Evolutionary conservation across 495 filamentous ascomycete genomes (phyloP).

Genomic region (Xylaria telfairii): DNA sequence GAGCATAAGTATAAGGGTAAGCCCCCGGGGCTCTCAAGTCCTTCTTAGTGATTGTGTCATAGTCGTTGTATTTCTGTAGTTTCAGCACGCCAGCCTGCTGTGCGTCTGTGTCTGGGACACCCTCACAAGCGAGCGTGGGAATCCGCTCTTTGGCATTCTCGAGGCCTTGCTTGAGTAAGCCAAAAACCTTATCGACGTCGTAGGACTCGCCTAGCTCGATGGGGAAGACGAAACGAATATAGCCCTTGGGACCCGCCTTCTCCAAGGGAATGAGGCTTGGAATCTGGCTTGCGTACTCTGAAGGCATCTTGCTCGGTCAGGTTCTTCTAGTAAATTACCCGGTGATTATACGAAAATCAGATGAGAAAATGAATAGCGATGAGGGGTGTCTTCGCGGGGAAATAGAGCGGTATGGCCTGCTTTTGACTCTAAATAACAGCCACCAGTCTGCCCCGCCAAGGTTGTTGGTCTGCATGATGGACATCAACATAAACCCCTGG

Average conservation of each 20-base stretch:
- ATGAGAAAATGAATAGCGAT: neutral
- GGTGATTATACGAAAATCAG: neutral
- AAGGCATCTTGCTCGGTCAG: conserved; percentile 25
- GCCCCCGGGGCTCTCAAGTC: conserved; percentile 39
- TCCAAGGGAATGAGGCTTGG: conserved; percentile 40
- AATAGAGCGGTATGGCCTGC: neutral
- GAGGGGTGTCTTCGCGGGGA: neutral
- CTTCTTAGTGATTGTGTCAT: conserved; percentile 37
- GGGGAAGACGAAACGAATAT: conserved; percentile 42
- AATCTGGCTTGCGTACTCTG: conserved; percentile 30
- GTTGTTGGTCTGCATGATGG: conserved; percentile 9
- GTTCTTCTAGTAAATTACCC: neutral
- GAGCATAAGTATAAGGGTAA: conserved; percentile 35
- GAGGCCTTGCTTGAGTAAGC: conserved; percentile 38
- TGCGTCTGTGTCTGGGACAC: conserved; percentile 38
- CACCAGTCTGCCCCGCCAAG: conserved; percentile 5
- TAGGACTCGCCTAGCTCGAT: conserved; percentile 33
- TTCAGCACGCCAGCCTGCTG: conserved; percentile 42
- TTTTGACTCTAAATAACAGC: neutral
- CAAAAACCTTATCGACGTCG: conserved; percentile 34
- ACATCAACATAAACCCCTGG: neutral
- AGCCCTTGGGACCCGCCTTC: conserved; percentile 46
- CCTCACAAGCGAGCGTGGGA: conserved; percentile 40
- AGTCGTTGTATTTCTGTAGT: conserved; percentile 29
- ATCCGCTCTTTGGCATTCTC: conserved; percentile 36